Evolutionary conservation across 371 early-diverging fungal genomes (phyloP), one percentile per base, ranked within the genome.

Genomic region (Syncephalastrum racemosum): DNA sequence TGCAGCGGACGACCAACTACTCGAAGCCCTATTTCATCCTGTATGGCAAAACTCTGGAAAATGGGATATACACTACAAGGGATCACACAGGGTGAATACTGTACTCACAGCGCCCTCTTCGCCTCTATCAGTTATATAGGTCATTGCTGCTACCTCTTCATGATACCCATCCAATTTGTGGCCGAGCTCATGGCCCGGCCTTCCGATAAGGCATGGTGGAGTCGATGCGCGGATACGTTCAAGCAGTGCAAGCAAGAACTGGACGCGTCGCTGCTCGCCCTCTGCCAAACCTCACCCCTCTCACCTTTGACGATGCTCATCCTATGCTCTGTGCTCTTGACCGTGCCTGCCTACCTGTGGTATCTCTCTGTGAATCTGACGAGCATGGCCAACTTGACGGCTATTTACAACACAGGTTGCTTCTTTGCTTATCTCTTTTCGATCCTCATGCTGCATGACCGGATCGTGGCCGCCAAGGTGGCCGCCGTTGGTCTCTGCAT

Each of bases 341-440:
- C 88, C 27, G 54, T 85, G 4, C 82, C 87, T 8, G 81, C 91
- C 15, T 92, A 91, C 59, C 66, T 89, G n/a, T 92, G 93, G 93
- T 92, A 91, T 56, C 65, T 84, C 40, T 87, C 90, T 5, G 85
- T 90, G 41, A 82, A 80, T 15, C 61, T 89, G 51, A 89, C 86
- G 0, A 80, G 86, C 42, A 90, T 89, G 88, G 80, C 89, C 52
- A 90, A 81, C 46, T 65, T 91, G 31, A 91, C 91, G 0, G 93
- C 90, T 18, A 88, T 90, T 36, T 90, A 88, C 80, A 91, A 92
- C 70, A 89, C 86, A 5, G 79, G 86, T 8, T 90, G 90, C 55
- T 90, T 90, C 56, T 92, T 88, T 67, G 91, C 90, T 8, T 91
- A 91, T 55, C 53, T 88, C 13, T 91, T 92, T 61, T 90, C 90